Percentiles rank a stretch among this genome's conserved stretches.
These are phyloP conservation scores for Barnettozyma botsteinii DNA, from an alignment of 805 yeast species.

Conservation along the genomic window DNA sequence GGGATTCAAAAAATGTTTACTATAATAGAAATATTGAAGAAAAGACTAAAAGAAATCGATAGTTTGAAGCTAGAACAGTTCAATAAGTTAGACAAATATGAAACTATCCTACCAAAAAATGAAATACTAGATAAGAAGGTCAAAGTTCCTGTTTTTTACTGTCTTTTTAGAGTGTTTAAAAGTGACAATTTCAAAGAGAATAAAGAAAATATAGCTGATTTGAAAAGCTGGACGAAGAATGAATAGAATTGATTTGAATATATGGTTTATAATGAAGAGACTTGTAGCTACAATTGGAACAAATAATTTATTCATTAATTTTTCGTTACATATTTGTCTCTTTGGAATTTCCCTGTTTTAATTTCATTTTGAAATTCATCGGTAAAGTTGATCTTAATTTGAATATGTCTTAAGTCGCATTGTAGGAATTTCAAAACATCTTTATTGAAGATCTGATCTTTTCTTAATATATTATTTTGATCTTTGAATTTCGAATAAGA, in stretches of 20 bases:
- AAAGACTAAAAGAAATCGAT: slow-evolving; percentile 8
- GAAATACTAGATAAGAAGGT: slow-evolving; percentile 19
- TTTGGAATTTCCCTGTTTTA: not conserved
- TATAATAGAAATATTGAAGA: slow-evolving; percentile 22
- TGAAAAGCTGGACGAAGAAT: slow-evolving; percentile 19
- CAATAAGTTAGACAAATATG: slow-evolving; percentile 21
- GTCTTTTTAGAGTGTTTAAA: slow-evolving; percentile 11
- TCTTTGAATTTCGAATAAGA: slow-evolving; percentile 7
- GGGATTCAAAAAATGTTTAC: slow-evolving; percentile 20
- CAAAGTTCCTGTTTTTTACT: slow-evolving; percentile 19
- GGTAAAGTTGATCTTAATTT: slow-evolving; percentile 18
- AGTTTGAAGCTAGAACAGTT: slow-evolving; percentile 14
- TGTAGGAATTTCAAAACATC: slow-evolving; percentile 9
- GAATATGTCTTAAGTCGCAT: slow-evolving; percentile 20
- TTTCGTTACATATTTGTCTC: not conserved
- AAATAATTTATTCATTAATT: too few species aligned
- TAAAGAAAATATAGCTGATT: slow-evolving; percentile 1
- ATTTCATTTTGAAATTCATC: slow-evolving; percentile 8
- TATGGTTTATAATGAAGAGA: too few species aligned
- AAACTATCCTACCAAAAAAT: slow-evolving; percentile 11
- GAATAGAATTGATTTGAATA: too few species aligned
- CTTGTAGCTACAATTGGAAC: too few species aligned
- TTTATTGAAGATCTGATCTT: slow-evolving; percentile 15
- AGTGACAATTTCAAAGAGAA: not conserved
- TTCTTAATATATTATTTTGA: not conserved